phyloP scores from a whole-genome alignment of 371 early-diverging fungal species.

The Blakeslea trispora region DNA sequence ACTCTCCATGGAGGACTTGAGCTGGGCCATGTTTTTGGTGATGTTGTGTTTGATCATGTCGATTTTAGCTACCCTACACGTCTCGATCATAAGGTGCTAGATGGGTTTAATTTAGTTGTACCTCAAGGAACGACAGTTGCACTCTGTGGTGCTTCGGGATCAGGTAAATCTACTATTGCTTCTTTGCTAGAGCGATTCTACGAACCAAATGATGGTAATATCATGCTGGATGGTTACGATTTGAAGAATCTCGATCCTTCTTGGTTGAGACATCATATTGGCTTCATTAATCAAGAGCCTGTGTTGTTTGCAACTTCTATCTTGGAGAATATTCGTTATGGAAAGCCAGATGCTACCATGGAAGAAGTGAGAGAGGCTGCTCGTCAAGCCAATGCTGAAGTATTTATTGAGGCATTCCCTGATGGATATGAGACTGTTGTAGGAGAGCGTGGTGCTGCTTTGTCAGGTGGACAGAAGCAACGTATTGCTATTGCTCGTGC shows the following conservation, averaged over 20 bases:
- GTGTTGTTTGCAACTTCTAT: constrained; percentile 75
- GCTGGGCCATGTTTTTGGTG: constrained; percentile 36
- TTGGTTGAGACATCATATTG: constrained; percentile 65
- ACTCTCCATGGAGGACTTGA: constrained; percentile 51
- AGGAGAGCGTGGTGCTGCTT: constrained; percentile 50
- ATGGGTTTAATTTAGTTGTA: constrained; percentile 62
- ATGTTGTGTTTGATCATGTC: constrained; percentile 68
- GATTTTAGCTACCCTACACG: constrained; percentile 71
- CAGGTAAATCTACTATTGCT: constrained; percentile 72
- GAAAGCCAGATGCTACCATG: constrained; percentile 55
- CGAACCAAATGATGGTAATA: constrained; percentile 57
- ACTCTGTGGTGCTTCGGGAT: constrained; percentile 67
- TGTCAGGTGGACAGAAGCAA: constrained; percentile 93
- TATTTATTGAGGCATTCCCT: constrained; percentile 70
- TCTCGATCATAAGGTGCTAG: constrained; percentile 61
- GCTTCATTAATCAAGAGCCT: constrained; percentile 78
- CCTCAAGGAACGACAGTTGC: constrained; percentile 66
- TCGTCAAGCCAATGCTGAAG: constrained; percentile 67
- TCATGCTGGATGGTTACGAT: constrained; percentile 61
- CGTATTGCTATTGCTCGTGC: constrained; percentile 78
- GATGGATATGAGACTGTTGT: constrained; percentile 75
- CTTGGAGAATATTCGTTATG: constrained; percentile 75
- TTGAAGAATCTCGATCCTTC: constrained; percentile 55
- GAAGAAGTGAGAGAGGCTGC: constrained; percentile 69
- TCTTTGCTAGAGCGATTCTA: constrained; percentile 70